phyloP scores from a whole-genome alignment of 2,329 filamentous ascomycete species.

The Cadophora sp. region DNA sequence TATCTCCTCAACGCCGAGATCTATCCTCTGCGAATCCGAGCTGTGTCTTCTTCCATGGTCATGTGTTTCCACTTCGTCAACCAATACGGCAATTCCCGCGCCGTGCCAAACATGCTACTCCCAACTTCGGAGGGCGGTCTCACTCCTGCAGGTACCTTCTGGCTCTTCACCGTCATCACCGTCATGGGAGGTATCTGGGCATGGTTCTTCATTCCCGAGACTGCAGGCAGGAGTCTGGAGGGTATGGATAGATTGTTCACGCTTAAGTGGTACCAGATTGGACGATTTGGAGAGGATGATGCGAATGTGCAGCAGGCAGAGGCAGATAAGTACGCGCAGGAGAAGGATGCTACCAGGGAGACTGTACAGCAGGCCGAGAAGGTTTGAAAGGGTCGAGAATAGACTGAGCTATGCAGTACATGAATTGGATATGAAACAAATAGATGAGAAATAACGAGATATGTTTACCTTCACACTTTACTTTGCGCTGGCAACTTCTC shows the following conservation, averaged over 20 bases:
- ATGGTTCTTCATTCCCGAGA: constrained; percentile 76
- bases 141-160: constrained; percentile 70
- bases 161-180: constrained; percentile 75
- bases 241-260: constrained; percentile 75
- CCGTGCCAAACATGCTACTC: constrained; percentile 78
- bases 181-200: constrained; percentile 73
- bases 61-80: constrained; percentile 84
- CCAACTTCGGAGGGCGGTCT: constrained; percentile 54
- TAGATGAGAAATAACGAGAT: constrained; percentile 10
- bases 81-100: constrained; percentile 78
- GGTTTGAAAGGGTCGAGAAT: neutral
- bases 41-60: constrained; percentile 72
- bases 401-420: neutral
- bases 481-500: too few species aligned
- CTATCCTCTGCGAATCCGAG: constrained; percentile 76
- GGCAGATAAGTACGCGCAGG: constrained; percentile 43
- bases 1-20: constrained; percentile 80
- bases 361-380: constrained; percentile 33
- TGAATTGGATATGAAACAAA: neutral
- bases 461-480: neutral
- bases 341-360: constrained; percentile 52
- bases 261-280: constrained; percentile 78
- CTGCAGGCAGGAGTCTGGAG: constrained; percentile 68
- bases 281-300: constrained; percentile 52
- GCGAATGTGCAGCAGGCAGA: constrained; percentile 54